Evolutionary conservation across 129 eudicot genomes (phyloP), one percentile per base, ranked within the genome.

Genomic region (Sambucus nigra): DNA sequence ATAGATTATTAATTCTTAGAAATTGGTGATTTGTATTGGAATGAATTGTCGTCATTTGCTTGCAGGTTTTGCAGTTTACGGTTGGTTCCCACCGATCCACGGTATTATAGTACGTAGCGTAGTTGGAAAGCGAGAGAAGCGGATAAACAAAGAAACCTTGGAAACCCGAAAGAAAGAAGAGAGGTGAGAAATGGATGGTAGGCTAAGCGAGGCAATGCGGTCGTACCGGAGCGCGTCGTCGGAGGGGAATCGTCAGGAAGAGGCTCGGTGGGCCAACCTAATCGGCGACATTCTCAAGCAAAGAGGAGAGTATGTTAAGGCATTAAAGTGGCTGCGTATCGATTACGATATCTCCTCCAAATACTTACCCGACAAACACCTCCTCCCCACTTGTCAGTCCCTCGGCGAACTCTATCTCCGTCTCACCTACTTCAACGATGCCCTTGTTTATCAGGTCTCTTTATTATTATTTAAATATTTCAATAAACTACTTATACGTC

Each of bases 201-300:
- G 77, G 65, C 70, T 86, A 28, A 47, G 13, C 7, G 65, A 66
- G 39, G 94, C 96, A 44, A 82, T 72, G 73, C 57, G 75, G 63
- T 76, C 85, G 13, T 83, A 80, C 69, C 53, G 68, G 64, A 67
- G 26, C 32, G 94, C 97, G 24, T 53, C 25, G 50, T 82, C 52
- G 48, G 92, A 63, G 51, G 99, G 94, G 9, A 77, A 86, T 53
- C 82, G 78, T 3, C 69, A 62, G 66, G 99, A 92, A 70, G 79
- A 92, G 26, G 99, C 99, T 29, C 49, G 95, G 66, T 92, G 95
- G 95, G 94, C 99, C 10, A 92, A 92, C 50, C 74, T 82, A 28
- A 80, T 92, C 69, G 99, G 95, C n/a, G 76, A 92, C 59, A 72
- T 92, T 0, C 66, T 70, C 9, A 92, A 86, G 76, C 69, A 82